phyloP scores from a whole-genome alignment of 331 rosid species.

The Malus hybrid region DNA sequence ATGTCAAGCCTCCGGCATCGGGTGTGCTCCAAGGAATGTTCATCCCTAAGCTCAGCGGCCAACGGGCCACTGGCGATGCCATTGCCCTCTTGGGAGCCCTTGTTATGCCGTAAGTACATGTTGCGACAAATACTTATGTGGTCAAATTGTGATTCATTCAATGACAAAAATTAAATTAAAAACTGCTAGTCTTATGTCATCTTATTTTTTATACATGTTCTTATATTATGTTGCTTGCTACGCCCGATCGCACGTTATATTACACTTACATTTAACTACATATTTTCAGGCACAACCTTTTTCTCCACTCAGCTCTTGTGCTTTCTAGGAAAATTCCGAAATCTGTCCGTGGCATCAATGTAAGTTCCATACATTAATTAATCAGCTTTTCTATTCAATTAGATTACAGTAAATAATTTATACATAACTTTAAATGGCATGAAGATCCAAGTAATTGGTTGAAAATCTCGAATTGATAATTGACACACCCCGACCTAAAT shows the following conservation, averaged over 20 bases:
- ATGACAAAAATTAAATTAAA: neutral
- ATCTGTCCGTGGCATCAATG: conserved; percentile 70
- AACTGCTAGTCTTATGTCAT: neutral
- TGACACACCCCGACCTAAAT: too few relatives aligned
- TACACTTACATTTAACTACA: too few relatives aligned
- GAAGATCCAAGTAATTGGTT: neutral
- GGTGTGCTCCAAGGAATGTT: conserved; percentile 41
- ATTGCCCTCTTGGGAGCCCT: conserved; percentile 88
- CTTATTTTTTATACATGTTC: too few relatives aligned
- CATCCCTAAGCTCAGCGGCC: conserved; percentile 41
- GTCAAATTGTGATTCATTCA: neutral
- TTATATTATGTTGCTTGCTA: too few relatives aligned
- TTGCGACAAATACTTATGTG: neutral
- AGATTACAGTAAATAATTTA: neutral
- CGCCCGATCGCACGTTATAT: too few relatives aligned
- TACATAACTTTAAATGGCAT: neutral
- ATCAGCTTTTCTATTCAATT: neutral
- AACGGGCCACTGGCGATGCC: conserved; percentile 73
- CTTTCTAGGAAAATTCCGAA: conserved; percentile 64
- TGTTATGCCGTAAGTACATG: conserved; percentile 59
- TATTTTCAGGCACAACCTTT: conserved; percentile 71
- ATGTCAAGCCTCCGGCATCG: conserved; percentile 53
- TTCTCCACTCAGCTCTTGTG: conserved; percentile 88
- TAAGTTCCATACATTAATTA: conserved; percentile 15
- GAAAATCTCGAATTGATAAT: neutral